Conservation (phyloP, 768 basidiomycete genomes). For the Inosperma sp. region DNA sequence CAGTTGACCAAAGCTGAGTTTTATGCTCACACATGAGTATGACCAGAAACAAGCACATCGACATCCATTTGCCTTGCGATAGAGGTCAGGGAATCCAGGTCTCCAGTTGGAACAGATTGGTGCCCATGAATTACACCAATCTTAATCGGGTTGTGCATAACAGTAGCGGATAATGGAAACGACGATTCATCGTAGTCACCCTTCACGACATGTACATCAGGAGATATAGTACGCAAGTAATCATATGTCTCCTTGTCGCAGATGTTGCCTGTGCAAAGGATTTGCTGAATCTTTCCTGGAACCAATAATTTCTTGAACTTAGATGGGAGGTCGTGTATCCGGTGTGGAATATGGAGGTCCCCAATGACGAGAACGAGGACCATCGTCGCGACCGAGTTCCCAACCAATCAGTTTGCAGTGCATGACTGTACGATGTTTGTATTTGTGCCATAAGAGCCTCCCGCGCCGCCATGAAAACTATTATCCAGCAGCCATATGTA, state of each 20-base stretch:
- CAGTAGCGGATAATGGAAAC: constrained; percentile 76
- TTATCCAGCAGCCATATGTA: too few species aligned
- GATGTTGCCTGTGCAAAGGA: constrained; percentile 95
- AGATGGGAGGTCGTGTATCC: constrained; percentile 82
- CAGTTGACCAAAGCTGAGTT: neutral
- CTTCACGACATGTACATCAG: constrained; percentile 86
- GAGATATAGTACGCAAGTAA: constrained; percentile 89
- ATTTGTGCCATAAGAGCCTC: too few species aligned
- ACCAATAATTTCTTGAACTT: constrained; percentile 97
- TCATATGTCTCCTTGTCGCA: constrained; percentile 98
- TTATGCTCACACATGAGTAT: constrained; percentile 82
- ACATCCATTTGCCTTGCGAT: constrained; percentile 97
- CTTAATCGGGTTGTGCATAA: constrained; percentile 78
- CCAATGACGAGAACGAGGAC: constrained; percentile 95
- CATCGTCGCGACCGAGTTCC: constrained; percentile 41
- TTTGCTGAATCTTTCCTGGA: constrained; percentile 96
- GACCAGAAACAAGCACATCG: constrained; percentile 89
- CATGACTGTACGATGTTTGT: too few species aligned
- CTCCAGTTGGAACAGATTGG: constrained; percentile 88
- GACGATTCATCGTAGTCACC: constrained; percentile 93
- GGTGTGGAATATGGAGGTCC: constrained; percentile 93
- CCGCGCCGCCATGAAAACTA: too few species aligned
- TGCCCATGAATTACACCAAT: constrained; percentile 94
- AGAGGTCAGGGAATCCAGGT: constrained; percentile 82
- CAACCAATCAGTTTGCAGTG: too few species aligned